phyloP scores from a whole-genome alignment of 106 monocot genomes.

The Apostasia shenzhenica region DNA sequence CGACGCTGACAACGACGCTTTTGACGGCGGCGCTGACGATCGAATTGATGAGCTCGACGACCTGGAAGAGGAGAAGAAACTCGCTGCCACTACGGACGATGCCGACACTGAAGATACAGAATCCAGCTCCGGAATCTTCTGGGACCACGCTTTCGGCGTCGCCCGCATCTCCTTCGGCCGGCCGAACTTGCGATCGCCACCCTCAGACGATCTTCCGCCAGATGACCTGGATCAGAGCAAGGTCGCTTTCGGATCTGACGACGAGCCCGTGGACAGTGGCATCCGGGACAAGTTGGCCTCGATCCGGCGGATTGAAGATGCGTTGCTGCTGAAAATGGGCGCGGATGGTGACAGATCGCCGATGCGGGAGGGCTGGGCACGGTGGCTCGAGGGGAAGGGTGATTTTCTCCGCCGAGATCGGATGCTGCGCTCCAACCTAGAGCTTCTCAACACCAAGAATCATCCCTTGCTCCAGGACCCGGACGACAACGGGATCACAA shows the following conservation, averaged over 20 bases:
- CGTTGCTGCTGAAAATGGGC: conserved; percentile 45
- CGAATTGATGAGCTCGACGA: conserved; percentile 51
- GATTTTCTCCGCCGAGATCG: conserved; percentile 69
- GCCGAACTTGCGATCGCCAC: not conserved
- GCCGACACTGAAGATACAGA: conserved; percentile 17
- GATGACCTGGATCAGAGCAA: conserved; percentile 10
- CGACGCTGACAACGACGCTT: conserved; percentile 37
- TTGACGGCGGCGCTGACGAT: conserved; percentile 29
- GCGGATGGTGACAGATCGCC: conserved; percentile 10
- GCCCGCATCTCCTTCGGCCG: conserved; percentile 55
- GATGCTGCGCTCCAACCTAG: conserved; percentile 72
- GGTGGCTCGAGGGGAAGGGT: conserved; percentile 79
- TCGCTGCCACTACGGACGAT: conserved; percentile 1
- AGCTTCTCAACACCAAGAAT: conserved; percentile 63
- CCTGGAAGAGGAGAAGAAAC: conserved; percentile 18
- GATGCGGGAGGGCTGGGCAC: conserved; percentile 71
- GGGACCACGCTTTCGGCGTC: conserved; percentile 68
- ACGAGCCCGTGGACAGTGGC: conserved; percentile 66
- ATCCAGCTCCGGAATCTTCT: conserved; percentile 32
- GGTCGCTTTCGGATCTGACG: conserved; percentile 72
- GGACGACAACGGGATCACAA: conserved; percentile 32
- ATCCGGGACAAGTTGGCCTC: conserved; percentile 49
- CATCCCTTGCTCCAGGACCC: conserved; percentile 93
- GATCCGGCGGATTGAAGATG: conserved; percentile 65
- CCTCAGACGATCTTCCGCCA: not conserved